These are phyloP conservation scores for Alnus rubra DNA, from an alignment of 306 rosid species.

Conservation along the genomic window DNA sequence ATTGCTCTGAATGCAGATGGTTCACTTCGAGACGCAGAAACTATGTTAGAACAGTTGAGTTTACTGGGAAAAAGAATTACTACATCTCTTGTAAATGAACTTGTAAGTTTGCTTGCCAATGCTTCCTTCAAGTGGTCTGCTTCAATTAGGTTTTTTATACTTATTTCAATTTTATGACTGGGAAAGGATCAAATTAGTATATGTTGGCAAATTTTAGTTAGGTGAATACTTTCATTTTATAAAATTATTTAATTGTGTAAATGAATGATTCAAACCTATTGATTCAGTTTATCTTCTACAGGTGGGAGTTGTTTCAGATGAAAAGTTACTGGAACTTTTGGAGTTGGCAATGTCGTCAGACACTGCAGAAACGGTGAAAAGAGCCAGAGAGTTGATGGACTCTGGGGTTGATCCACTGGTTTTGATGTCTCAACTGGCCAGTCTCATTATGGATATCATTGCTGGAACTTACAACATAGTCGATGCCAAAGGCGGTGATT, in stretches of 20 bases:
- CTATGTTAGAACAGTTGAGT: slow-evolving; percentile 95
- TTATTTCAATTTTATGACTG: neutral
- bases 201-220: neutral
- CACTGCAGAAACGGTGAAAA: slow-evolving; percentile 91
- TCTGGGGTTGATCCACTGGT: slow-evolving; percentile 93
- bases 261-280: slow-evolving; percentile 19
- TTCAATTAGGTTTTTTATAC: neutral
- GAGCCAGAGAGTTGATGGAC: slow-evolving; percentile 95
- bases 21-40: slow-evolving; percentile 97
- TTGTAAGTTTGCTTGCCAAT: slow-evolving; percentile 63
- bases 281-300: slow-evolving; percentile 39
- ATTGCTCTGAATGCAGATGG: slow-evolving; percentile 96
- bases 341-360: slow-evolving; percentile 96
- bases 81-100: slow-evolving; percentile 92
- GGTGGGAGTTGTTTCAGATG: slow-evolving; percentile 98
- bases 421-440: slow-evolving; percentile 94
- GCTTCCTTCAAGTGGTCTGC: slow-evolving; percentile 26
- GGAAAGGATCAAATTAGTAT: slow-evolving; percentile 12
- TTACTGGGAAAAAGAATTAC: slow-evolving; percentile 89
- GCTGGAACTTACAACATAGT: slow-evolving; percentile 78
- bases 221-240: neutral
- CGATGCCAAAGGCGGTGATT: slow-evolving; percentile 57
- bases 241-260: slow-evolving; percentile 6
- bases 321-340: slow-evolving; percentile 87
- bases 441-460: slow-evolving; percentile 95